Evolutionary conservation across 2,329 filamentous ascomycete species (phyloP).

Genomic region (Cordyceps farinosa): DNA sequence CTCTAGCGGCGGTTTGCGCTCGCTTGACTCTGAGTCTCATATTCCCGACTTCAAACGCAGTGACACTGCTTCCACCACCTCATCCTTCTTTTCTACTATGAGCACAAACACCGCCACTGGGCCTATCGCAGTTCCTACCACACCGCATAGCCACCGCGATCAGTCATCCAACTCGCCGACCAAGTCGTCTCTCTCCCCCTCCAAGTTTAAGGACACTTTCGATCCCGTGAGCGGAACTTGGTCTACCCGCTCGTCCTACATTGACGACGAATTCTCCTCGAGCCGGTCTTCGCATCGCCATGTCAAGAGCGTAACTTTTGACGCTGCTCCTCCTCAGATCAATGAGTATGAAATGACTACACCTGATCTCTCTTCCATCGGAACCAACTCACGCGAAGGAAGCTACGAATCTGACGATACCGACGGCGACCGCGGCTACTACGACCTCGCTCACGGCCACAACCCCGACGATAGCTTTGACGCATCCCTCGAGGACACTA

Average conservation of each 20-base stretch:
- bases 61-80: slow-evolving; percentile 49
- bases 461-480: slow-evolving; percentile 83
- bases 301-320: slow-evolving; percentile 96
- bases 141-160: slow-evolving; percentile 58
- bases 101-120: slow-evolving; percentile 49
- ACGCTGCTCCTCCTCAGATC: slow-evolving; percentile 85
- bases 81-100: slow-evolving; percentile 53
- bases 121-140: slow-evolving; percentile 32
- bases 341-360: slow-evolving; percentile 99
- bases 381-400: slow-evolving; percentile 84
- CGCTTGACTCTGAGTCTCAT: slow-evolving; percentile 42
- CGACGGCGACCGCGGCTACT: slow-evolving; percentile 62
- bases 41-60: slow-evolving; percentile 45
- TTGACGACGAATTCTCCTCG: slow-evolving; percentile 57
- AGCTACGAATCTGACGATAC: slow-evolving; percentile 85
- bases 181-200: slow-evolving; percentile 80
- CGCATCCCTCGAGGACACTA: slow-evolving; percentile 88
- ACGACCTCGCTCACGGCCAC: slow-evolving; percentile 50
- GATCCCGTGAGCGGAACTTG: slow-evolving; percentile 66
- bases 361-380: slow-evolving; percentile 88
- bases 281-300: slow-evolving; percentile 73
- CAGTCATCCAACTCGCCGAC: slow-evolving; percentile 62
- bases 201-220: slow-evolving; percentile 63
- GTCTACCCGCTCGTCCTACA: slow-evolving; percentile 60
- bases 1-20: slow-evolving; percentile 35